Conservation (phyloP, 2,329 filamentous ascomycete species). For the Phymatotrichopsis omnivora region DNA sequence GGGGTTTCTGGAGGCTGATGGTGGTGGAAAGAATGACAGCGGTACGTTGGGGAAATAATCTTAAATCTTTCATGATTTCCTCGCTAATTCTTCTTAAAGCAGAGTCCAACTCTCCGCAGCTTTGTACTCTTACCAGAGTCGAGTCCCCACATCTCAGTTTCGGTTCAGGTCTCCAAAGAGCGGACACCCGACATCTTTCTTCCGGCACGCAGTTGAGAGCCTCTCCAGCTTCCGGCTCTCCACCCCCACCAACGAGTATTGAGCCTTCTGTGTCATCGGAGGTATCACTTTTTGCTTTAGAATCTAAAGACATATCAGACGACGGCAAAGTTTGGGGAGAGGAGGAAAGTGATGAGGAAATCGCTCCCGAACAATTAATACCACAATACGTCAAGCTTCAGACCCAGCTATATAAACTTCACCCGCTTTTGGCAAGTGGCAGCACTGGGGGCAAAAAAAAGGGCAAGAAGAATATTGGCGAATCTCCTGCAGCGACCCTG, state of each 20-base stretch:
- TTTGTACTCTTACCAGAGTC: too few relatives aligned
- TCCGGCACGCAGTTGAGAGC: too few relatives aligned
- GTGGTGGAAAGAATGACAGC: slow-evolving; percentile 6
- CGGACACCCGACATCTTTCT: too few relatives aligned
- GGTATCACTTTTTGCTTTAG: too few relatives aligned
- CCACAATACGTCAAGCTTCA: slow-evolving; percentile 70
- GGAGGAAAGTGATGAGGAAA: slow-evolving; percentile 36
- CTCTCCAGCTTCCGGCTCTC: neutral
- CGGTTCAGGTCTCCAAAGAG: too few relatives aligned
- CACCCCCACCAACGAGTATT: neutral
- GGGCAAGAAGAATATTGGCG: slow-evolving; percentile 34
- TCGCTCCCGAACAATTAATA: slow-evolving; percentile 64
- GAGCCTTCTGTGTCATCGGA: neutral
- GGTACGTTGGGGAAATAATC: too few relatives aligned
- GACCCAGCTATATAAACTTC: slow-evolving; percentile 52
- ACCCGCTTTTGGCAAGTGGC: slow-evolving; percentile 38
- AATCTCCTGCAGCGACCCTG: slow-evolving; percentile 25
- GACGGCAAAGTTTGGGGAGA: slow-evolving; percentile 12
- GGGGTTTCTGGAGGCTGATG: slow-evolving; percentile 49
- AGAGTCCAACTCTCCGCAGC: too few relatives aligned
- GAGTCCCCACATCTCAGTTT: too few relatives aligned
- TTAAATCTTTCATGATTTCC: too few relatives aligned
- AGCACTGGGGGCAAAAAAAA: slow-evolving; percentile 33
- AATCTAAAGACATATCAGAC: slow-evolving; percentile 27
- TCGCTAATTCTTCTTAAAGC: neutral